Percentiles rank a stretch among this genome's conserved stretches.
phyloP scores from a whole-genome alignment of 2,329 filamentous ascomycete species.

The Ophiostoma fasciatum region DNA sequence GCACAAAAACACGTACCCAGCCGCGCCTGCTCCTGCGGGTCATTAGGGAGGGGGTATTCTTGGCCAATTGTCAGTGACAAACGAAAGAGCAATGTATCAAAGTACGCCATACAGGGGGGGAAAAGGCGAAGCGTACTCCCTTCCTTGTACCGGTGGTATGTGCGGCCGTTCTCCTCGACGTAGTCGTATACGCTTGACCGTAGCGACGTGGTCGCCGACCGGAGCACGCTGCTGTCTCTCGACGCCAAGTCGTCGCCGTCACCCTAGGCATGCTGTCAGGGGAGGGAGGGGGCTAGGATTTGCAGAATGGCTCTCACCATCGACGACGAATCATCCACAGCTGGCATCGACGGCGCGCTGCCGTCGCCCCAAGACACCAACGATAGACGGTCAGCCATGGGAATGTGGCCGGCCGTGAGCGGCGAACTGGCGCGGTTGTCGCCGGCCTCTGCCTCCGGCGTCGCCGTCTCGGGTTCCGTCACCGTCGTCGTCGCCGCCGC shows the following conservation, averaged over 20 bases:
- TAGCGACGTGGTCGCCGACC: conserved; percentile 5
- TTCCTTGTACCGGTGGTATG: conserved; percentile 11
- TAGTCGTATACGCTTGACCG: conserved; percentile 9
- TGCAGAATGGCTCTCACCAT: no score
- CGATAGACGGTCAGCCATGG: conserved; percentile 6
- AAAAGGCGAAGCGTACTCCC: no score
- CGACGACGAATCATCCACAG: no score
- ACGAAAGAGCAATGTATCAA: no score
- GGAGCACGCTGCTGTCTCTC: background rate
- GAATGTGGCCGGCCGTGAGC: conserved; percentile 2
- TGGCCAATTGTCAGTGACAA: no score
- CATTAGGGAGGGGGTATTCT: conserved; percentile 13
- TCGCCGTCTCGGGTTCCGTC: no score
- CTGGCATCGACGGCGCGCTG: conserved; percentile 4
- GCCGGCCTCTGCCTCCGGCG: background rate
- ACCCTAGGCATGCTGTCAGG: no score
- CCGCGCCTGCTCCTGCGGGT: conserved; percentile 8
- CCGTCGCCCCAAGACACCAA: conserved; percentile 8
- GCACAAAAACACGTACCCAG: background rate
- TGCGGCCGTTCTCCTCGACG: conserved; percentile 12
- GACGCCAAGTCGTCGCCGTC: background rate
- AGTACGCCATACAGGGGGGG: no score
- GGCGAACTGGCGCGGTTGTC: background rate
- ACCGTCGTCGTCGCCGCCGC: no score
- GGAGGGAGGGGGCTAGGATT: no score